Base-by-base conservation (phyloP, 306 rosid species). In the Casuarina equisetifolia region DNA sequence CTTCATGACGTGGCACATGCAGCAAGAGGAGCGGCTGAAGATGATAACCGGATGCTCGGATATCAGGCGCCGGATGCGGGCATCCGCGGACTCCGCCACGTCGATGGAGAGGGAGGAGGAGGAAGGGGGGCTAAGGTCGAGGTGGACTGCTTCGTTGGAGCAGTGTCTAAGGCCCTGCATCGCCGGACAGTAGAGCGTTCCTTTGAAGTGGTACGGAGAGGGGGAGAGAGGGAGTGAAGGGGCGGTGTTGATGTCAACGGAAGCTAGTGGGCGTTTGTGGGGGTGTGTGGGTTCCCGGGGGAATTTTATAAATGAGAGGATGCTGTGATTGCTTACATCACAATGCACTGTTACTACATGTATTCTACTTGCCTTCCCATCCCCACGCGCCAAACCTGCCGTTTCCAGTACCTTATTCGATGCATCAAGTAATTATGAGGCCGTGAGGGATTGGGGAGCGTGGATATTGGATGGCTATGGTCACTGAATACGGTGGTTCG, bases 1-100 rank as follows among this genome's bases (percentile, higher is more conserved):
- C 90, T 96, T 96, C 98, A 96, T 96, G 89, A 96, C 99, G 84
- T 91, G 99, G 89, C 98, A 96, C 99, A 96, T 96, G 97, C 91
- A 96, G 82, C 99, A 96, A 1, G 98, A 86, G 62, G 83, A 90
- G 8, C 96, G 90, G 83, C 91, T 88, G 85, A 96, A 96, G 79
- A 96, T 92, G 78, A 96, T 88, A 3, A 96, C 99, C 0, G 99
- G 99, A 66, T 96, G 90, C 83, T 96, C 99, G 9, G 98, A 81
- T 48, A 96, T 92, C n/a, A 96, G 96, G 4, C 99, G 92, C 4
- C 86, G 96, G 93, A 96, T 92, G 48, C 89, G 77, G 0, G 89
- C 73, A 70, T 96, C 97, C 3, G 91, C 77, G 10, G 99, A 87
- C 78, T 96, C 99, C 53, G 90, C 98, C 0, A 79, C 85, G 83